Evolutionary conservation across 179 eudicot genomes (phyloP), one percentile per base, ranked within the genome.

Genomic region (Sideroxylon spinosum): DNA sequence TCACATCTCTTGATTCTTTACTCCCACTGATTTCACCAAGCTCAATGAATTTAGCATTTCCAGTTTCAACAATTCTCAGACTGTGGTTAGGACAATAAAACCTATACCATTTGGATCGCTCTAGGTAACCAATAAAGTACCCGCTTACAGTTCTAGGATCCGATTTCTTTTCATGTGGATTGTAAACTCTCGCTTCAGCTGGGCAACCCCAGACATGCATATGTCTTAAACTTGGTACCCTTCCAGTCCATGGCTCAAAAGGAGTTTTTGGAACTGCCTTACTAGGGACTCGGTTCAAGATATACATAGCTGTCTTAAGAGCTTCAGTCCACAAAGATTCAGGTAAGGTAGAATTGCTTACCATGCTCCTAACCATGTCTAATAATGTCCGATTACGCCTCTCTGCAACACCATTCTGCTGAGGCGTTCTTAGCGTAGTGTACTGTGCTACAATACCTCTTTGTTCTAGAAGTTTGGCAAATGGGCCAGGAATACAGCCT

Each of bases 181-280:
- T 63, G 8, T 25, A 78, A 14, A 60, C 0, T n/a, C 55, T 29
- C 4, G 68, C 67, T 46, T 78, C 37, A 22, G 19, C 68, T 9
- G 14, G 75, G 16, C 75, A 78, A 8, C 68, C 80, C 59, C 69
- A 78, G 29, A 70, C 23, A 4, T 69, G 37, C 32, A 78, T 20
- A 70, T 69, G 55, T 23, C 16, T 78, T 12, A 77, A 77, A 52
- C 52, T 77, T 4, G 68, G 80, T 78, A 69, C 59, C 75, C 75
- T 17, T 52, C 61, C 32, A 14, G 2, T 70, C 56, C 65, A 74
- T 19, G 72, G 29, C 2, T 79, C 57, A 50, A 13, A 71, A 22
- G 16, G 37, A 25, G 37, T 64, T 22, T 22, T 64, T 64, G 11
- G 32, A 25, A 64, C 16, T 25, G 68, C 7, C 14, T 64, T 26